A percentile compares a stretch with the other conserved stretches of the same genome.
Conservation (phyloP, 1,139 yeast genomes). For the Suhomyces taliae region DNA sequence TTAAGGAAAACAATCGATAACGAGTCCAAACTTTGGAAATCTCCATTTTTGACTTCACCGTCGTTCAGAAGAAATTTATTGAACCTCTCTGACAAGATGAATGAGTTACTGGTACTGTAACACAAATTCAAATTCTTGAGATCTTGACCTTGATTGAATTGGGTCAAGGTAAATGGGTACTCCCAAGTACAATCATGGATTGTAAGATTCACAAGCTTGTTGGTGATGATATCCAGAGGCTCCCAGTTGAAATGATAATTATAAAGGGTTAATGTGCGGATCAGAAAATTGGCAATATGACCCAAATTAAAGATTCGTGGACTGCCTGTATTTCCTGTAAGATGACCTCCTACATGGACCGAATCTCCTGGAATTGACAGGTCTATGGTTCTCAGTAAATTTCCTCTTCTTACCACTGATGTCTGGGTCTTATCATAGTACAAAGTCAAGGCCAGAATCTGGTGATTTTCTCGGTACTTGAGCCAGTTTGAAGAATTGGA, state of each 20-base stretch:
- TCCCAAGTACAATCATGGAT: slow-evolving; percentile 46
- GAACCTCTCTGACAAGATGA: slow-evolving; percentile 40
- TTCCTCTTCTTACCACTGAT: slow-evolving; percentile 5
- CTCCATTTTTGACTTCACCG: slow-evolving; percentile 12
- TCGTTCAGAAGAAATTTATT: slow-evolving; percentile 26
- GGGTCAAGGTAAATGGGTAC: slow-evolving; percentile 39
- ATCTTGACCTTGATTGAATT: slow-evolving; percentile 30
- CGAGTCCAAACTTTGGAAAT: slow-evolving; percentile 23
- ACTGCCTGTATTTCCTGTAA: slow-evolving; percentile 8
- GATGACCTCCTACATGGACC: slow-evolving; percentile 9
- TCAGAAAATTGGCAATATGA: slow-evolving; percentile 30
- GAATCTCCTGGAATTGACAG: slow-evolving; percentile 7
- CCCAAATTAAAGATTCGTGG: slow-evolving; percentile 33
- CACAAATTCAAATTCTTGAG: slow-evolving; percentile 25
- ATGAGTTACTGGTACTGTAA: slow-evolving; percentile 31
- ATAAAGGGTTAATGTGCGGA: slow-evolving; percentile 24
- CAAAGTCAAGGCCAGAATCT: slow-evolving; percentile 24
- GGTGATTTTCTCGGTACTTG: slow-evolving; percentile 29
- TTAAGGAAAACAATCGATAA: slow-evolving; percentile 18
- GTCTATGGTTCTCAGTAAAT: not conserved
- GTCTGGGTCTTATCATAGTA: slow-evolving; percentile 16
- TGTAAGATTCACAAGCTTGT: slow-evolving; percentile 13
- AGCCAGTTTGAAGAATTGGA: slow-evolving; percentile 45
- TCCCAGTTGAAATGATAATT: slow-evolving; percentile 39
- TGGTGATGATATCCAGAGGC: slow-evolving; percentile 11